phyloP scores from a whole-genome alignment of 2,329 filamentous ascomycete species.

The Aureobasidium sp. region DNA sequence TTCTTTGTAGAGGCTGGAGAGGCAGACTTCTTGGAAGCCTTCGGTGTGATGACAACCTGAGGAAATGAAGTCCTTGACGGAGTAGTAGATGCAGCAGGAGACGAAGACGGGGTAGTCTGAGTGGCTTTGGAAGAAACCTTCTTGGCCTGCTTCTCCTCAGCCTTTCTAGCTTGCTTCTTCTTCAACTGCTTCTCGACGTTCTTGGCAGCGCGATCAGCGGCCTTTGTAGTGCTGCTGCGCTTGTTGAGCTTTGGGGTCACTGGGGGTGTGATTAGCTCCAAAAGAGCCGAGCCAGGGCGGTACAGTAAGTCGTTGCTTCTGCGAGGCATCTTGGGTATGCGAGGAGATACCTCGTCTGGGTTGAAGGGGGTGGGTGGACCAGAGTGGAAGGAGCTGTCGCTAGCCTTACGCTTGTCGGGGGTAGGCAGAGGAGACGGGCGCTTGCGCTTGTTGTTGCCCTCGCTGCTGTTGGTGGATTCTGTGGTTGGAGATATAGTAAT shows the following conservation, averaged over 20 bases:
- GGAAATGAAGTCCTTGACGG: not conserved
- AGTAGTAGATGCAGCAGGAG: not conserved
- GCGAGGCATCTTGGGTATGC: not conserved
- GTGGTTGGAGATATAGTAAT: no score
- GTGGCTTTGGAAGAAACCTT: not conserved
- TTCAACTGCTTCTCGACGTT: not conserved
- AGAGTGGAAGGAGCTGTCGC: not conserved
- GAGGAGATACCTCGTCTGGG: not conserved
- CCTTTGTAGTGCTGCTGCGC: not conserved
- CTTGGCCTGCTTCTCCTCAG: not conserved
- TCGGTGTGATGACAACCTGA: not conserved
- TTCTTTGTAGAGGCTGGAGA: not conserved
- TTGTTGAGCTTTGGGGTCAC: not conserved
- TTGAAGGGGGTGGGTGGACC: not conserved
- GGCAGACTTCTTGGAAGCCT: not conserved
- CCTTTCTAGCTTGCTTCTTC: not conserved
- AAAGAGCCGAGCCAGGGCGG: not conserved
- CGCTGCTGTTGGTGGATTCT: not conserved
- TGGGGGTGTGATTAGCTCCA: not conserved
- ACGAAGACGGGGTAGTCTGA: not conserved
- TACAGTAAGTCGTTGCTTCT: not conserved
- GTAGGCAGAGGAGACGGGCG: not conserved
- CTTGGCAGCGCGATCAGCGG: not conserved
- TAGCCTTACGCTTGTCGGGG: not conserved
- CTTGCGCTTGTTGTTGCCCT: slow-evolving; percentile 6